These are phyloP conservation scores for Pseudogymnoascus sp. DNA, from an alignment of 2,329 filamentous ascomycete species.

Conservation along the genomic window DNA sequence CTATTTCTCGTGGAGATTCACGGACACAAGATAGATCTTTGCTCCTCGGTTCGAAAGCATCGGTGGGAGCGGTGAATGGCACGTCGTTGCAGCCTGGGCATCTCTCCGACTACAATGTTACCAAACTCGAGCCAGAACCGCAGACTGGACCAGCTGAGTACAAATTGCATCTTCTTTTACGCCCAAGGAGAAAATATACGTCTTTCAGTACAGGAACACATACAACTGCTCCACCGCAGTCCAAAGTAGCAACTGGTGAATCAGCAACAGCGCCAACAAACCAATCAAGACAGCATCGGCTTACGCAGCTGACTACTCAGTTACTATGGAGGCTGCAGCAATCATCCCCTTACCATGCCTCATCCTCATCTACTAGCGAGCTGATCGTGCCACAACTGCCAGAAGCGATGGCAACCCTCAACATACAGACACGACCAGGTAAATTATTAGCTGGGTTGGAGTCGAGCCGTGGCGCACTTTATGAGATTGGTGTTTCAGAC, in stretches of 20 bases:
- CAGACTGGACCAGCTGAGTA: slow-evolving; percentile 95
- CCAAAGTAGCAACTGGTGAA: slow-evolving; percentile 14
- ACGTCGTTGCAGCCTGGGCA: slow-evolving; percentile 31
- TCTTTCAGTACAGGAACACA: slow-evolving; percentile 57
- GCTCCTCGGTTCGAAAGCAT: slow-evolving; percentile 24
- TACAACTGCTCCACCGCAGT: slow-evolving; percentile 29
- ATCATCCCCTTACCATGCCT: slow-evolving; percentile 82
- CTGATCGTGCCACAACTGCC: slow-evolving; percentile 68
- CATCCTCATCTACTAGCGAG: slow-evolving; percentile 66
- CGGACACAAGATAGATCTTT: slow-evolving; percentile 13
- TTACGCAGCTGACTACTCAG: slow-evolving; percentile 90
- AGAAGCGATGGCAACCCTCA: slow-evolving; percentile 45
- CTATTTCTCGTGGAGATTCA: slow-evolving; percentile 25
- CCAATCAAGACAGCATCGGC: slow-evolving; percentile 69
- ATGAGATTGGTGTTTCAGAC: slow-evolving; percentile 93
- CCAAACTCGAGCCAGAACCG: slow-evolving; percentile 77
- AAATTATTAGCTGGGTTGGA: slow-evolving; percentile 72
- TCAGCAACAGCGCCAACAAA: slow-evolving; percentile 29
- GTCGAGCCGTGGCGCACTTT: slow-evolving; percentile 85
- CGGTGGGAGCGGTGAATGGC: slow-evolving; percentile 25
- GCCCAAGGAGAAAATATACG: slow-evolving; percentile 65
- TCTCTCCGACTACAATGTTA: slow-evolving; percentile 55
- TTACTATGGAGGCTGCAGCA: slow-evolving; percentile 91
- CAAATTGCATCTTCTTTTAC: slow-evolving; percentile 82
- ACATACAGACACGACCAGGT: slow-evolving; percentile 34